Evolutionary conservation across 1,139 yeast genomes (phyloP).

Genomic region (Geotrichum reessii): DNA sequence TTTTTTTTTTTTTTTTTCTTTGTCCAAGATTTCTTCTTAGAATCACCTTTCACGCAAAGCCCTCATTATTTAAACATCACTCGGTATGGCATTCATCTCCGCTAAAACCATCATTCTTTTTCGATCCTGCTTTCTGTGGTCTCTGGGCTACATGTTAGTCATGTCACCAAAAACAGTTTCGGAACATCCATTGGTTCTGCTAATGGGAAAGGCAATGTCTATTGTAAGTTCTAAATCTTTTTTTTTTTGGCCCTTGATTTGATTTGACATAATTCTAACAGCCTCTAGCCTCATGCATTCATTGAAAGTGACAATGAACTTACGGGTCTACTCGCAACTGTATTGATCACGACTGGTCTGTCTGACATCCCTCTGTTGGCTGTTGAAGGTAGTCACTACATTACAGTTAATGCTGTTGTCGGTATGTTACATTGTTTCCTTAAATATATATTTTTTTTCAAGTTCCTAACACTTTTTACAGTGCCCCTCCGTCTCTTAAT

Average conservation of each 20-base stretch:
- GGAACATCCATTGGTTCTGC: slow-evolving; percentile 42
- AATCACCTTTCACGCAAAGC: not conserved
- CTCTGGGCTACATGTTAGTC: slow-evolving; percentile 41
- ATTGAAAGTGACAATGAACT: slow-evolving; percentile 39
- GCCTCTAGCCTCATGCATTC: slow-evolving; percentile 35
- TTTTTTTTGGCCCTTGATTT: not conserved
- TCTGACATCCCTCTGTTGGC: slow-evolving; percentile 29
- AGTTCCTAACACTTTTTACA: not conserved
- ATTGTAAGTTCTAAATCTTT: slow-evolving; percentile 33
- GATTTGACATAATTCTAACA: not conserved
- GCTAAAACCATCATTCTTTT: slow-evolving; percentile 29
- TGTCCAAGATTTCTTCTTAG: not conserved
- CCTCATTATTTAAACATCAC: not conserved
- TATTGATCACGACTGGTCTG: slow-evolving; percentile 35
- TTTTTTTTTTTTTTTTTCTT: not conserved
- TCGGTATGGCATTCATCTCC: slow-evolving; percentile 28
- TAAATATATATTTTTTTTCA: slow-evolving; percentile 17
- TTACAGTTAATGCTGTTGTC: slow-evolving; percentile 16
- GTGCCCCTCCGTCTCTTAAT: slow-evolving; percentile 61
- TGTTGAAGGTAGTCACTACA: slow-evolving; percentile 16
- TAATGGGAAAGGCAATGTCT: slow-evolving; percentile 54
- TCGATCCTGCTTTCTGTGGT: slow-evolving; percentile 43
- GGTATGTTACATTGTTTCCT: slow-evolving; percentile 12
- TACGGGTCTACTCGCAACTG: slow-evolving; percentile 43
- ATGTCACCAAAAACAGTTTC: slow-evolving; percentile 38